Evolutionary conservation across 345 rosid species (phyloP).

Genomic region (Triadica sebifera): DNA sequence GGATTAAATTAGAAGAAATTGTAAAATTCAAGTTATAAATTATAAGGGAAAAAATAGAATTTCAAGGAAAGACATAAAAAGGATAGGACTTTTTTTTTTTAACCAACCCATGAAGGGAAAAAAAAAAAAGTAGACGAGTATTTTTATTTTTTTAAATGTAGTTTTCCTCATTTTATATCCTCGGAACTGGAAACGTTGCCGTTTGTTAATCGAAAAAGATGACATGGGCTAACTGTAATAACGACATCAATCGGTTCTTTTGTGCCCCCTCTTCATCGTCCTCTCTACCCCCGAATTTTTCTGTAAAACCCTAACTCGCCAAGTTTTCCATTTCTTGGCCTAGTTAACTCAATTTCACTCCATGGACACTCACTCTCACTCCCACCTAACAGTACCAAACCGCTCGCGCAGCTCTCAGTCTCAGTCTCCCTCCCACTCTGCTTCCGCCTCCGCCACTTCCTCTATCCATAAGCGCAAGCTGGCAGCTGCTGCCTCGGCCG

Average conservation of each 20-base stretch:
- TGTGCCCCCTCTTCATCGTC: too few relatives aligned
- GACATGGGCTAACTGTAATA: not conserved
- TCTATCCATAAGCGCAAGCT: constrained; percentile 94
- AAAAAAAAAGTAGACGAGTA: too few relatives aligned
- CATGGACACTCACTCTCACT: constrained; percentile 50
- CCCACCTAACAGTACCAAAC: constrained; percentile 74
- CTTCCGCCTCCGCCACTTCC: constrained; percentile 91
- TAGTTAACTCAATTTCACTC: not conserved
- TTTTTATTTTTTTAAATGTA: too few relatives aligned
- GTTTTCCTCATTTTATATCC: too few relatives aligned
- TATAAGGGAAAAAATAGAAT: too few relatives aligned
- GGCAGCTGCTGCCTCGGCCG: constrained; percentile 57
- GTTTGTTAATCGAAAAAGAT: not conserved
- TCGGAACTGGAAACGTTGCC: not conserved
- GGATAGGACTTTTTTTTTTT: too few relatives aligned
- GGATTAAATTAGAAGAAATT: too few relatives aligned
- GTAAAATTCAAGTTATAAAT: too few relatives aligned
- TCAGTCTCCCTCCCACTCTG: constrained; percentile 95
- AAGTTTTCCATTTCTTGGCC: not conserved
- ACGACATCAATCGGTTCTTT: not conserved
- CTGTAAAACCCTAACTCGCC: constrained; percentile 16
- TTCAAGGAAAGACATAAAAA: too few relatives aligned
- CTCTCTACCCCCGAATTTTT: not conserved
- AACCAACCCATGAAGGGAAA: too few relatives aligned
- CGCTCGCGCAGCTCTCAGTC: constrained; percentile 92